phyloP scores from a whole-genome alignment of 805 yeast genomes.

The Saccharomycopsis sp. region DNA sequence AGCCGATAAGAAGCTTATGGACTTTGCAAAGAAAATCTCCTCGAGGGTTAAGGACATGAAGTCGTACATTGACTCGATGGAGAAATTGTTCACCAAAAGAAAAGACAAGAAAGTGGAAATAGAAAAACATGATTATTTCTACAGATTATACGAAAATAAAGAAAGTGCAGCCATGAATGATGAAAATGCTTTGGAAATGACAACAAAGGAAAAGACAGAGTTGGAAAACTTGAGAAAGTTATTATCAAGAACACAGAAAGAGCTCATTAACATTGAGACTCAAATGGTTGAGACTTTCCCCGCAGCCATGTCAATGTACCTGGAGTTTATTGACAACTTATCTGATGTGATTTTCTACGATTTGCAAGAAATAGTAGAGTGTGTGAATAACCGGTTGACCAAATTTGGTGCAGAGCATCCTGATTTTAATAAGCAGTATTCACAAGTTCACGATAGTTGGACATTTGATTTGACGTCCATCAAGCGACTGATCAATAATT shows the following conservation, averaged over 20 bases:
- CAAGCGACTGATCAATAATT: slow-evolving; percentile 7
- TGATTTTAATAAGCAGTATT: neutral
- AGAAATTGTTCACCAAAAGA: slow-evolving; percentile 31
- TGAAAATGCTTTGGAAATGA: slow-evolving; percentile 24
- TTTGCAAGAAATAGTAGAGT: slow-evolving; percentile 23
- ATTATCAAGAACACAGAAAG: slow-evolving; percentile 21
- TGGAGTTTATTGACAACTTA: slow-evolving; percentile 33
- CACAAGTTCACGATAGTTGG: slow-evolving; percentile 24
- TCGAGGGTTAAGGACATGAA: slow-evolving; percentile 25
- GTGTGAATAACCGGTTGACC: neutral
- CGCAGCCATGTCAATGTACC: slow-evolving; percentile 29
- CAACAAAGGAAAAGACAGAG: slow-evolving; percentile 28
- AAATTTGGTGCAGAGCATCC: neutral
- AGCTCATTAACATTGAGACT: slow-evolving; percentile 24
- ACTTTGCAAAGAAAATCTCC: slow-evolving; percentile 15
- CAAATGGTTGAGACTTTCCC: slow-evolving; percentile 30
- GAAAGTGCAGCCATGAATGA: slow-evolving; percentile 26
- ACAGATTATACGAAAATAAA: slow-evolving; percentile 23
- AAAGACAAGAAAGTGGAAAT: slow-evolving; percentile 26
- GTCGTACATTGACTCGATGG: slow-evolving; percentile 26
- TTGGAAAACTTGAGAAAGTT: slow-evolving; percentile 25
- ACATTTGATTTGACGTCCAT: slow-evolving; percentile 7
- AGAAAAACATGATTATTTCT: slow-evolving; percentile 23
- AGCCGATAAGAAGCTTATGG: slow-evolving; percentile 11
- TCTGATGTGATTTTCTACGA: slow-evolving; percentile 29